Conservation (phyloP, 2,329 filamentous ascomycete species). For the Penicillium occitanis region DNA sequence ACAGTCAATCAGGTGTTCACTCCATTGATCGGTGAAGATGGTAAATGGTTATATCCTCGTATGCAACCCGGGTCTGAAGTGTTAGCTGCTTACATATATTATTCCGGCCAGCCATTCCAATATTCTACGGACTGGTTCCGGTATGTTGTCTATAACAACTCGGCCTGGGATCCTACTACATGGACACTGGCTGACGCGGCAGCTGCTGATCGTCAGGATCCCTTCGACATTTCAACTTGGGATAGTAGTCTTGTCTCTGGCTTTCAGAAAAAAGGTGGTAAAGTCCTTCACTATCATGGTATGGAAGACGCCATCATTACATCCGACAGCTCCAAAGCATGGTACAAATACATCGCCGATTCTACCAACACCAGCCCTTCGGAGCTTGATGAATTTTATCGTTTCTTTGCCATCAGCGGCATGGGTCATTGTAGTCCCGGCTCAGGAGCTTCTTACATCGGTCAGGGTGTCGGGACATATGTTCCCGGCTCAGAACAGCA, state of each 20-base stretch:
- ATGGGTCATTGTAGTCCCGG: conserved; percentile 53
- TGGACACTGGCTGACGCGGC: not conserved
- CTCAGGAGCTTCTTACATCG: conserved; percentile 40
- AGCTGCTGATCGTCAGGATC: conserved; percentile 3
- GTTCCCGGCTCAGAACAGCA: conserved; percentile 30
- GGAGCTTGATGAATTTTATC: conserved; percentile 44
- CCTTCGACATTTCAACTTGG: conserved; percentile 38
- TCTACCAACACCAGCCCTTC: conserved; percentile 36
- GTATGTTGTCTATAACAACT: conserved; percentile 13
- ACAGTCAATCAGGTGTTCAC: not conserved
- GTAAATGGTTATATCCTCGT: conserved; percentile 34
- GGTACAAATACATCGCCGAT: conserved; percentile 48
- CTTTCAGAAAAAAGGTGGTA: conserved; percentile 41
- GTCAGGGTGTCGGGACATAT: not conserved
- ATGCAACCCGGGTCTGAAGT: conserved; percentile 39
- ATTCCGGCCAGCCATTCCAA: conserved; percentile 47
- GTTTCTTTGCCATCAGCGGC: conserved; percentile 56
- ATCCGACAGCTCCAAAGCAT: conserved; percentile 53
- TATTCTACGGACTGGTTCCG: conserved; percentile 5
- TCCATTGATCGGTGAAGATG: conserved; percentile 14
- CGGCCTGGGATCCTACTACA: conserved; percentile 6
- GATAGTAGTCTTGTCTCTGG: conserved; percentile 37
- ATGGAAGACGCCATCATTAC: conserved; percentile 52
- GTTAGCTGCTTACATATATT: conserved; percentile 32
- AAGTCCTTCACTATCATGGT: conserved; percentile 49